phyloP scores from a whole-genome alignment of 306 rosid genomes.

The Corylus americana region DNA sequence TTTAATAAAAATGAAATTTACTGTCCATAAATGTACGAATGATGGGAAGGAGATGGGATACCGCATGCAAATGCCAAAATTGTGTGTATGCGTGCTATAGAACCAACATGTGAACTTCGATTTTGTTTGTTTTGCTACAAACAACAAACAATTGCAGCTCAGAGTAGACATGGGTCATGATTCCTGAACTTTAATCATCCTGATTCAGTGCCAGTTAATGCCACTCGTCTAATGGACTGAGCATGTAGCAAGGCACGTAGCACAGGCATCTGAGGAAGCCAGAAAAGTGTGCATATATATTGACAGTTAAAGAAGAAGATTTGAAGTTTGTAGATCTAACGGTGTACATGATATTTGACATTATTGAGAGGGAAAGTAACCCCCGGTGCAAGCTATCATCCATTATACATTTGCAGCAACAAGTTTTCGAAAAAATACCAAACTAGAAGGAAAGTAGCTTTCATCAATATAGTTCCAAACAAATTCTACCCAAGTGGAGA shows the following conservation, averaged over 20 bases:
- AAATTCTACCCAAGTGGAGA: conserved; percentile 32
- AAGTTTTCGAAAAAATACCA: not conserved
- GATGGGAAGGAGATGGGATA: conserved; percentile 8
- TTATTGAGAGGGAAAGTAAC: no score
- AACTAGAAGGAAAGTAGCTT: not conserved
- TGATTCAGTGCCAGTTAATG: not conserved
- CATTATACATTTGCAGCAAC: not conserved
- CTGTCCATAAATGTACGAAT: conserved; percentile 1
- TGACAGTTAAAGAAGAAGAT: no score
- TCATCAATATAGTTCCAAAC: conserved; percentile 13
- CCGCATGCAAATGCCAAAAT: not conserved
- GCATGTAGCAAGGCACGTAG: not conserved
- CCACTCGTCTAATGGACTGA: not conserved
- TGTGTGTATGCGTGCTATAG: not conserved
- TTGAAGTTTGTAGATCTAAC: no score
- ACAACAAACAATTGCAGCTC: conserved; percentile 10
- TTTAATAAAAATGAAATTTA: no score
- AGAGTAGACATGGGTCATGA: not conserved
- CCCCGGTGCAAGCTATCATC: no score
- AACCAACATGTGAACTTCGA: conserved; percentile 36
- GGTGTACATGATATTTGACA: no score
- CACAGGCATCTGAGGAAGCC: not conserved
- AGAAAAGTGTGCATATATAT: not conserved
- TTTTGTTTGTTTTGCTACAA: conserved; percentile 25
- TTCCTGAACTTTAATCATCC: not conserved